phyloP scores from a whole-genome alignment of 768 basidiomycete genomes.

The Jaapia argillacea region DNA sequence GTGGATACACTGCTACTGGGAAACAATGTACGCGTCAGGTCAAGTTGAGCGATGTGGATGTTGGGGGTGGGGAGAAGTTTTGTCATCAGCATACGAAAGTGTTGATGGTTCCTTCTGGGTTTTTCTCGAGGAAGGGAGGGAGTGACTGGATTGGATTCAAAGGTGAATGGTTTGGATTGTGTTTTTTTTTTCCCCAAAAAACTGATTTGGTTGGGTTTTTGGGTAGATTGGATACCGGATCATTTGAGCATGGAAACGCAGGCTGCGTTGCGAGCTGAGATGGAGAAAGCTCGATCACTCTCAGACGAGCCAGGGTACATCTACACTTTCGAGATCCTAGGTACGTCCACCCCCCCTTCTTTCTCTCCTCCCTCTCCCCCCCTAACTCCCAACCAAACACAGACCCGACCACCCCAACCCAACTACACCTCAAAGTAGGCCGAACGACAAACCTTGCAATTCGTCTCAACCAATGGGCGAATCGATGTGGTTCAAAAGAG shows the following conservation, averaged over 20 bases:
- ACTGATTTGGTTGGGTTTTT: constrained; percentile 41
- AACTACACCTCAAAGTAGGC: constrained; percentile 69
- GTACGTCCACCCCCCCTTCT: too few relatives aligned
- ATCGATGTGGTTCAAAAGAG: constrained; percentile 70
- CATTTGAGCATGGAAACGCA: constrained; percentile 57
- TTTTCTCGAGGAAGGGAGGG: too few relatives aligned
- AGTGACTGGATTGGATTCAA: too few relatives aligned
- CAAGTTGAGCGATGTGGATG: constrained; percentile 29
- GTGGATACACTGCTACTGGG: constrained; percentile 53
- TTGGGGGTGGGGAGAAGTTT: constrained; percentile 33
- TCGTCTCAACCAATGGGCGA: constrained; percentile 71
- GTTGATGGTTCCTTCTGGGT: too few relatives aligned
- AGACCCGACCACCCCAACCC: constrained; percentile 25
- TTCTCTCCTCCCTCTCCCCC: too few relatives aligned
- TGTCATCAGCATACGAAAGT: constrained; percentile 58
- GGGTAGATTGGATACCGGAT: constrained; percentile 63
- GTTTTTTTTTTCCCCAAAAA: constrained; percentile 40
- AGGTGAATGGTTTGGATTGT: constrained; percentile 41
- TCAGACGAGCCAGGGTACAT: constrained; percentile 69
- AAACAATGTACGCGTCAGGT: constrained; percentile 45
- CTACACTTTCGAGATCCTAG: constrained; percentile 74
- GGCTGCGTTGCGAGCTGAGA: constrained; percentile 40
- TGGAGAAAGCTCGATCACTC: constrained; percentile 40
- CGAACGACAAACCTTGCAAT: constrained; percentile 64
- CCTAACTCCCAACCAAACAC: neutral